phyloP scores from a whole-genome alignment of 257 asterid species.

The Solanum dulcamara region DNA sequence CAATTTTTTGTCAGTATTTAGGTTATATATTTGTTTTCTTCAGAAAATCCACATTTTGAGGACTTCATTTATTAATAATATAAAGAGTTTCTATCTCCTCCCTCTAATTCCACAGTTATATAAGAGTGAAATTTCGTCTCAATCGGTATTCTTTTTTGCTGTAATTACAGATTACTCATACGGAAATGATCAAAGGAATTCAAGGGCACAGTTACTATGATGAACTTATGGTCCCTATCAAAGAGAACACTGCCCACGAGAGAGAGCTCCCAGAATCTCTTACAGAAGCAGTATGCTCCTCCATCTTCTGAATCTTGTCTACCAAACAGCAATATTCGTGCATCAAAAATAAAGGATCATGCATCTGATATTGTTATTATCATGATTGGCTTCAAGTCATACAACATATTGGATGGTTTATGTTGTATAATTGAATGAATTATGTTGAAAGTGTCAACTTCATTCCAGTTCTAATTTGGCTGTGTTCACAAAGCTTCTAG shows the following conservation, averaged over 20 bases:
- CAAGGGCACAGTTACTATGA: slow-evolving; percentile 91
- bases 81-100: not conserved
- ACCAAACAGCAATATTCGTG: not conserved
- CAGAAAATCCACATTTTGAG: not conserved
- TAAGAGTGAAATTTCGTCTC: not conserved
- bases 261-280: slow-evolving; percentile 85
- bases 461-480: not conserved
- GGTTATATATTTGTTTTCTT: too few relatives aligned
- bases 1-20: not conserved
- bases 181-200: slow-evolving; percentile 94
- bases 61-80: not conserved
- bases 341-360: not conserved
- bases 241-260: slow-evolving; percentile 92
- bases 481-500: not conserved
- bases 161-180: slow-evolving; percentile 59
- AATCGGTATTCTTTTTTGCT: not conserved
- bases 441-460: not conserved
- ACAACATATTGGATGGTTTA: not conserved
- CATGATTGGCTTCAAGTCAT: not conserved
- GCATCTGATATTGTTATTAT: not conserved
- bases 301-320: not conserved
- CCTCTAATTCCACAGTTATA: not conserved
- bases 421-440: not conserved
- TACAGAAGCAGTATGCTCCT: slow-evolving; percentile 58
- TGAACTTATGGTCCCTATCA: slow-evolving; percentile 82